Base-by-base conservation (phyloP, 176 grass and related monocot genomes). In the Lolium perenne region DNA sequence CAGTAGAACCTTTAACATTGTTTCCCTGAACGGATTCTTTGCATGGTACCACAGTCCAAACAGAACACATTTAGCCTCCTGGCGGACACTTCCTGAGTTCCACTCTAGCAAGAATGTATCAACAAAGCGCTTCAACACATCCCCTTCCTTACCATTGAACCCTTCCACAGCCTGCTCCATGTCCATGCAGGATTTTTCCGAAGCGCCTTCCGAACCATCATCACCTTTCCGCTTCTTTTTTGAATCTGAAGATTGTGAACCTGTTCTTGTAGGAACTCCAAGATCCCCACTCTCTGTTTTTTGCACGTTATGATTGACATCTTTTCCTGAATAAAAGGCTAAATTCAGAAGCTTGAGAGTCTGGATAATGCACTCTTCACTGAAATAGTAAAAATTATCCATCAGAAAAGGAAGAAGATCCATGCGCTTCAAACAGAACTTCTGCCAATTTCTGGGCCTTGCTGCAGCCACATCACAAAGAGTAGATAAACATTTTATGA, bases 391-490 rank as follows among this genome's bases (percentile, higher is more conserved):
- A 69, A 95, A 80, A 70, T 89, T 89, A 79, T 92, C 91, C 91
- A 95, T 88, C 49, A 98, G 87, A 86, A 98, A 95, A 11, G 91
- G 93, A 65, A 98, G 90, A 84, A 95, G 80, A 56, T 95, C 96
- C 26, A 74, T 85, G 85, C 95, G 80, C 86, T 95, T 98, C 84
- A 94, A 95, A 84, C 96, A 98, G 80, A 89, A 98, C 70, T 98
- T 98, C 71, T 98, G 96, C 96, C 95, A 98, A 93, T 98, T 98
- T 86, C 87, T 98, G 25, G 95, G 95, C 73, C 95, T 94, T 85
- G 95, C 86, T 76, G 84, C 85, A 81, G 95, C 93, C 60, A 95
- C 95, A 80, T 98, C 95, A 89, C 85, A 89, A 49, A 95, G 83
- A 77, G 90, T 86, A 88, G 86, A 93, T 50, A 98, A 83, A 85